These are phyloP conservation scores for Globisporangium ultimum DNA, from an alignment of 352 stramenopile species.

Conservation along the genomic window DNA sequence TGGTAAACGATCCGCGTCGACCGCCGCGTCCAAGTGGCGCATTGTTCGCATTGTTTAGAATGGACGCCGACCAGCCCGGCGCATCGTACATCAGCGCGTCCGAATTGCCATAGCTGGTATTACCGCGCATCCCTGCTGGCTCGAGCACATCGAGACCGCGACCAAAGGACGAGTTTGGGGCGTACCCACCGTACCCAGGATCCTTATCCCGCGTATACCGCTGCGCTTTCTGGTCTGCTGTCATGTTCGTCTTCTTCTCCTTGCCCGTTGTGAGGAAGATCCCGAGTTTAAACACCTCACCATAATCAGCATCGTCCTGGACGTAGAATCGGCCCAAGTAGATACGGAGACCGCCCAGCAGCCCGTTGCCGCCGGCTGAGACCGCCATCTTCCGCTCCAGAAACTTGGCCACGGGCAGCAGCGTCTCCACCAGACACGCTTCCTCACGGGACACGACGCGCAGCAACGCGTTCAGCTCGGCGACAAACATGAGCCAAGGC, in stretches of 20 bases:
- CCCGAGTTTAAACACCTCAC: constrained; percentile 76
- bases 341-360: constrained; percentile 64
- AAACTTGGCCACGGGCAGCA: constrained; percentile 61
- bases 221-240: constrained; percentile 5
- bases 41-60: constrained; percentile 1
- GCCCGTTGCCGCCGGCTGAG: constrained; percentile 31
- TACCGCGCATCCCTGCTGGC: constrained; percentile 10
- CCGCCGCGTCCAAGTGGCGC: constrained; percentile 5
- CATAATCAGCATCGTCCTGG: constrained; percentile 53
- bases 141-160: constrained; percentile 28
- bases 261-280: constrained; percentile 54
- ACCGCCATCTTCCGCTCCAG: constrained; percentile 52
- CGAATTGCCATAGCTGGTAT: constrained; percentile 25
- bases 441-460: constrained; percentile 65
- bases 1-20: background rate
- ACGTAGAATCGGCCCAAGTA: constrained; percentile 77
- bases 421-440: constrained; percentile 44
- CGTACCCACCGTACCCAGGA: constrained; percentile 25
- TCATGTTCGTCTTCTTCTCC: constrained; percentile 6
- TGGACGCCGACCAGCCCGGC: constrained; percentile 18
- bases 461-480: constrained; percentile 72
- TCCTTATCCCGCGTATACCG: constrained; percentile 18
- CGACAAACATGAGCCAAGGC: constrained; percentile 81
- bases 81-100: constrained; percentile 37
- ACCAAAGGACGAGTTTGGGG: constrained; percentile 16